Evolutionary conservation across 2,329 filamentous ascomycete genomes (phyloP).

Genomic region (Fusarium avenaceum): DNA sequence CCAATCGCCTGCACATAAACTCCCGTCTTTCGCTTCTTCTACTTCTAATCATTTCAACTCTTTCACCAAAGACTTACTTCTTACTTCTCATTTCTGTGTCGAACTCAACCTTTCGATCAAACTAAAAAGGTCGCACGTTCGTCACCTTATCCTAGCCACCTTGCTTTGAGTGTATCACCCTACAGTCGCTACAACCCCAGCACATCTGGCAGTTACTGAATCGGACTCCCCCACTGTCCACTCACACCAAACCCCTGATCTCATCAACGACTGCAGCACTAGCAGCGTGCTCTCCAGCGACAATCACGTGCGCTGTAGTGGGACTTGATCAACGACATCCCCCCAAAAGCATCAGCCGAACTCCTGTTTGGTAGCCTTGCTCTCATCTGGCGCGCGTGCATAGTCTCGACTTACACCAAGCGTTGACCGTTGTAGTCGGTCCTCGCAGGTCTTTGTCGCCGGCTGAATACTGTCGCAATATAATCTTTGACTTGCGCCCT

Average conservation of each 20-base stretch:
- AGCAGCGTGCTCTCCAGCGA: constrained; percentile 1
- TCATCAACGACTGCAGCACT: not conserved
- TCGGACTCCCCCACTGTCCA: not conserved
- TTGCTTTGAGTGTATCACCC: not conserved
- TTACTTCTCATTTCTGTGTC: not conserved
- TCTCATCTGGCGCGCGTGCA: constrained; percentile 46
- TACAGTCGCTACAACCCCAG: not conserved
- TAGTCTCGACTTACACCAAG: constrained; percentile 53
- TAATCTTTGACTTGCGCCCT: constrained; percentile 11
- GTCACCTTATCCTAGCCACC: not conserved
- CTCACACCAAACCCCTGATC: not conserved
- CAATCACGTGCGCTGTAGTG: constrained; percentile 48
- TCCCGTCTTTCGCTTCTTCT: not conserved
- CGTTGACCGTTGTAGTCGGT: constrained; percentile 50
- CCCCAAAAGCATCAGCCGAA: constrained; percentile 39
- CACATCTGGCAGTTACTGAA: not conserved
- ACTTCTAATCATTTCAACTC: not conserved
- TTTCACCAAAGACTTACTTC: not conserved
- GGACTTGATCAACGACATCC: constrained; percentile 43
- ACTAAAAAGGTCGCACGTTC: not conserved
- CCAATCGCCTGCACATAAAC: not conserved
- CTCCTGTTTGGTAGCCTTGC: constrained; percentile 44
- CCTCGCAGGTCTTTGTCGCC: constrained; percentile 40
- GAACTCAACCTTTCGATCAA: not conserved
- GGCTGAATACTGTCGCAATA: constrained; percentile 26